These are phyloP conservation scores for Coemansia sp. DNA, from an alignment of 192 early-diverging fungal species.

Conservation along the genomic window DNA sequence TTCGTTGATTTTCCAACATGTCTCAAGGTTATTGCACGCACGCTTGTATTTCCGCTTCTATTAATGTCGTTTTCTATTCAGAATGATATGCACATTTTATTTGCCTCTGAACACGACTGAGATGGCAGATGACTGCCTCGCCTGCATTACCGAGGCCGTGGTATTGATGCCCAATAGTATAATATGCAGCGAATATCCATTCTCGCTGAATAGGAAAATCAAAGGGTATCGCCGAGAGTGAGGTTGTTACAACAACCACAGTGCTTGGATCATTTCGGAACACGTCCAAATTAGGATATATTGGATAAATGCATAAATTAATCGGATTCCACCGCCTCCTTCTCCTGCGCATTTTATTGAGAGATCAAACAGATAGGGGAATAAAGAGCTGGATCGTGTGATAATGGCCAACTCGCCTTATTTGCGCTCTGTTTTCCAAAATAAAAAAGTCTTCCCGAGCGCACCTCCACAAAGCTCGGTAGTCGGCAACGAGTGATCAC, in stretches of 20 bases:
- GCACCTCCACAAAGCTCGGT: not conserved
- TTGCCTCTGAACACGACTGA: conserved; percentile 1
- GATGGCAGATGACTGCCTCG: not conserved
- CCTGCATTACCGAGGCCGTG: not conserved
- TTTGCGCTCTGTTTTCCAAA: not conserved
- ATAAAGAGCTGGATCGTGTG: not conserved
- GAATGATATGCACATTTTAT: not conserved
- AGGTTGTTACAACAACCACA: not conserved
- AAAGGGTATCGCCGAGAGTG: not conserved
- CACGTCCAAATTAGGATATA: conserved; percentile 21
- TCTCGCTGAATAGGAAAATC: not conserved
- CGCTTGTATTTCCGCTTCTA: not conserved
- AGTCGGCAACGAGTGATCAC: not conserved
- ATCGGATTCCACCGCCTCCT: conserved; percentile 18
- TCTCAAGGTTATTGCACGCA: not conserved
- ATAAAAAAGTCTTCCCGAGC: not conserved
- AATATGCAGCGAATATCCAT: not conserved
- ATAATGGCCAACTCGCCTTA: not conserved
- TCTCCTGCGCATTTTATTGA: not conserved
- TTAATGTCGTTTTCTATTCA: not conserved
- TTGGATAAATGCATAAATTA: conserved; percentile 43
- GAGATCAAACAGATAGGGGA: not conserved
- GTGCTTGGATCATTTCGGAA: conserved; percentile 12
- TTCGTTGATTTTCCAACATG: not conserved
- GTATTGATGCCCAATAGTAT: not conserved